A percentile compares a stretch with the other conserved stretches of the same genome.
Evolutionary conservation across 768 basidiomycete species (phyloP).

Genomic region (Kwoniella mangroviensis): DNA sequence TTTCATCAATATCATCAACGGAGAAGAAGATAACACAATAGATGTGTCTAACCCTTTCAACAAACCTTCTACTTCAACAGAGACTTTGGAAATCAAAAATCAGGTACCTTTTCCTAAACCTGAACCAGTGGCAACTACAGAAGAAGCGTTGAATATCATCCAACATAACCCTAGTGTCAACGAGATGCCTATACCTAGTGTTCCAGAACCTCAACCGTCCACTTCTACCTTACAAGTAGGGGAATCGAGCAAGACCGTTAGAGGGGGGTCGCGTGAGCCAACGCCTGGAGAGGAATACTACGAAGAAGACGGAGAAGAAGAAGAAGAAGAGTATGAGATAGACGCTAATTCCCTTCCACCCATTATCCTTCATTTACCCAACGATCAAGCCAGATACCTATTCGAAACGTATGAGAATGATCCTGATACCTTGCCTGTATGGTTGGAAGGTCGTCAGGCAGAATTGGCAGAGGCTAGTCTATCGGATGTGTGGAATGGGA

Average conservation of each 20-base stretch:
- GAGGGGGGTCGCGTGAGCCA: slow-evolving; percentile 1
- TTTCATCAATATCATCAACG: slow-evolving; percentile 1
- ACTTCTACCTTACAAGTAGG: slow-evolving; percentile 5
- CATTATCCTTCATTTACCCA: slow-evolving; percentile 68
- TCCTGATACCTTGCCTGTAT: slow-evolving; percentile 35
- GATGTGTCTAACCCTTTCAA: neutral
- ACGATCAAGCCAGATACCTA: slow-evolving; percentile 26
- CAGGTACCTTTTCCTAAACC: slow-evolving; percentile 9
- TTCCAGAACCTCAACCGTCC: slow-evolving; percentile 4
- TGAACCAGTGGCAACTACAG: slow-evolving; percentile 17
- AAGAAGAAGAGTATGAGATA: slow-evolving; percentile 70
- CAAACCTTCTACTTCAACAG: slow-evolving; percentile 1
- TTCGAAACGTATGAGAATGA: slow-evolving; percentile 29
- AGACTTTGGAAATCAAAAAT: neutral
- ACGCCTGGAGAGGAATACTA: slow-evolving; percentile 60
- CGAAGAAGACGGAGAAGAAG: slow-evolving; percentile 70
- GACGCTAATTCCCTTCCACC: slow-evolving; percentile 68
- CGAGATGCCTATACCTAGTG: slow-evolving; percentile 6
- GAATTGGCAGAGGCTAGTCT: slow-evolving; percentile 61
- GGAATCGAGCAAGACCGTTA: neutral
- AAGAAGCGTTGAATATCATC: slow-evolving; percentile 14
- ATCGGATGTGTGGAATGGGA: slow-evolving; percentile 47
- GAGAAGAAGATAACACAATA: slow-evolving; percentile 5
- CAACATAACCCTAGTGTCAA: neutral
- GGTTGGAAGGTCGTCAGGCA: slow-evolving; percentile 46